phyloP scores from a whole-genome alignment of 306 rosid genomes.

The Malus asiatica region DNA sequence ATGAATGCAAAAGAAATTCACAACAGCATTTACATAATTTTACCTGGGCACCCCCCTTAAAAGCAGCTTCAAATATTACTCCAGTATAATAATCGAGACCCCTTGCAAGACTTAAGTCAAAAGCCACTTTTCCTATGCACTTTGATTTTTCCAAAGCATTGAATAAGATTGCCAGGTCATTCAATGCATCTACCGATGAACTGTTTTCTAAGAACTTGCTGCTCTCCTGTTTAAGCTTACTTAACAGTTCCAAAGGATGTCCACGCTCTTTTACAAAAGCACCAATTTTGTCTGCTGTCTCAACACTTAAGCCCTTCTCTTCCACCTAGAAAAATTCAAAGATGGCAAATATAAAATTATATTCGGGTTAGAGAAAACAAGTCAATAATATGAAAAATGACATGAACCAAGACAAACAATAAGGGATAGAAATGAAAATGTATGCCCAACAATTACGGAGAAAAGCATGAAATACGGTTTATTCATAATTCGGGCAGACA shows the following conservation, averaged over 20 bases:
- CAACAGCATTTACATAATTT: neutral
- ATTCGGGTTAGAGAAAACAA: neutral
- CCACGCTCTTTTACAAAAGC: slow-evolving; percentile 76
- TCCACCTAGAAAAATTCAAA: slow-evolving; percentile 56
- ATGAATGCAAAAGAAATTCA: neutral
- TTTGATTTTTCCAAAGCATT: slow-evolving; percentile 65
- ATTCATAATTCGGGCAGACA: neutral
- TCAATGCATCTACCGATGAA: slow-evolving; percentile 59
- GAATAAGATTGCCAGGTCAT: slow-evolving; percentile 74
- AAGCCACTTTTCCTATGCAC: slow-evolving; percentile 60
- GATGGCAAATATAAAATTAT: neutral
- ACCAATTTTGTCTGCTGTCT: slow-evolving; percentile 78
- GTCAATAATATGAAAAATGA: neutral
- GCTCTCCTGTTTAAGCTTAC: slow-evolving; percentile 63
- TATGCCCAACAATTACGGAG: neutral
- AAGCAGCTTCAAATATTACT: slow-evolving; percentile 85
- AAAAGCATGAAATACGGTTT: neutral
- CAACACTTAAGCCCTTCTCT: slow-evolving; percentile 71
- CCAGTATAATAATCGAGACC: slow-evolving; percentile 98
- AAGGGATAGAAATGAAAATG: neutral
- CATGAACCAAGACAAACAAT: neutral
- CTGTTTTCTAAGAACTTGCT: slow-evolving; percentile 52
- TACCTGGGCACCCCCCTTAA: slow-evolving; percentile 87
- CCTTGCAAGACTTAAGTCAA: slow-evolving; percentile 97
- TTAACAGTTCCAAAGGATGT: slow-evolving; percentile 58